These are phyloP conservation scores for Fraxinus sp. DNA, from an alignment of 305 asterid species.

Conservation along the genomic window DNA sequence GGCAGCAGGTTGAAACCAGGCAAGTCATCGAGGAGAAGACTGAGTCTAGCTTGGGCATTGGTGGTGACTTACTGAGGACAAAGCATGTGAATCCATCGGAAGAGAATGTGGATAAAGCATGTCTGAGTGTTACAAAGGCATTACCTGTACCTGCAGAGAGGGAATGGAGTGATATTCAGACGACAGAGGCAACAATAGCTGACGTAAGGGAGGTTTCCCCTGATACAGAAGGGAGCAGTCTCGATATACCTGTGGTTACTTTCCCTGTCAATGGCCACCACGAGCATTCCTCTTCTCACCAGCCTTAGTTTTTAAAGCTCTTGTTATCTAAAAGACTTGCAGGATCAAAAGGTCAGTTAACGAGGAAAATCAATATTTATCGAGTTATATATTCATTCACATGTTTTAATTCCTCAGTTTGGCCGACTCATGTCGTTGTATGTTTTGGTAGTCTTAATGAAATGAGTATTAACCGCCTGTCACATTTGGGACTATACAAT, in stretches of 20 bases:
- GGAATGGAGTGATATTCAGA: constrained; percentile 94
- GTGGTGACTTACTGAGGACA: constrained; percentile 54
- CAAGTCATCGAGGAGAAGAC: constrained; percentile 70
- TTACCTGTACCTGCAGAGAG: constrained; percentile 52
- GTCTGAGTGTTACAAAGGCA: constrained; percentile 62
- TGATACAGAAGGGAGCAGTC: constrained; percentile 58
- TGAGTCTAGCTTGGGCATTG: constrained; percentile 61
- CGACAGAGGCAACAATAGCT: constrained; percentile 79
- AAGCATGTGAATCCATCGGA: constrained; percentile 89
- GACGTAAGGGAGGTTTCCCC: constrained; percentile 86
- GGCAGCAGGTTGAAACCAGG: constrained; percentile 74
- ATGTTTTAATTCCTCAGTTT: constrained; percentile 15
- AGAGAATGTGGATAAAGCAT: constrained; percentile 93
- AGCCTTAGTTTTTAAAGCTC: constrained; percentile 45
- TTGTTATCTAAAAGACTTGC: neutral
- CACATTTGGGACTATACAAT: constrained; percentile 12
- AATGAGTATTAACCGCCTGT: constrained; percentile 2
- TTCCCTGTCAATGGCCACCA: constrained; percentile 53
- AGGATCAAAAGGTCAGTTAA: constrained; percentile 11
- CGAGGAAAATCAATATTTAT: constrained; percentile 23
- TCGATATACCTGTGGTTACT: constrained; percentile 69
- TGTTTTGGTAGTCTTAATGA: constrained; percentile 4
- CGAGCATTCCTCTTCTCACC: constrained; percentile 60
- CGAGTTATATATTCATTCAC: constrained; percentile 1
- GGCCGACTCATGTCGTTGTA: constrained; percentile 21